Evolutionary conservation across 768 basidiomycete species (phyloP).

Genomic region (Trametes maxima): DNA sequence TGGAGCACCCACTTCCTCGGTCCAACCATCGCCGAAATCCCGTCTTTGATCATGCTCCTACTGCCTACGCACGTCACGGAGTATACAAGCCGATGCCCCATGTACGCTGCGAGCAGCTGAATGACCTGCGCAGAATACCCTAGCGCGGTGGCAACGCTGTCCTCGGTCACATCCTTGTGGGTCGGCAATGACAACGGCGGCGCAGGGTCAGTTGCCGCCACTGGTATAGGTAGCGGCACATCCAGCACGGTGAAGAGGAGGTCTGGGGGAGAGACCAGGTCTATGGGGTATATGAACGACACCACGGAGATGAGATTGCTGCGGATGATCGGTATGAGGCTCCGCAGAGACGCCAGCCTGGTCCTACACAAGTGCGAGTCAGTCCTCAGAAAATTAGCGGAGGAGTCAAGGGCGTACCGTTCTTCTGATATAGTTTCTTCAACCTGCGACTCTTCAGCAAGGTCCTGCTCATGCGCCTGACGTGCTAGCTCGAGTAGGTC

Average conservation of each 20-base stretch:
- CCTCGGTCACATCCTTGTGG: constrained; percentile 80
- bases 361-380: constrained; percentile 42
- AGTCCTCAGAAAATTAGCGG: constrained; percentile 18
- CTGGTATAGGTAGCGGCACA: constrained; percentile 89
- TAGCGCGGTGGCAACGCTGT: constrained; percentile 83
- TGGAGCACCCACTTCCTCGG: constrained; percentile 76
- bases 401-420: constrained; percentile 4
- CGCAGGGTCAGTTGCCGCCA: constrained; percentile 72
- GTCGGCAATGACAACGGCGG: constrained; percentile 72
- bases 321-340: constrained; percentile 53
- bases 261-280: constrained; percentile 78
- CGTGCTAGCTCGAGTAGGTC: constrained; percentile 48
- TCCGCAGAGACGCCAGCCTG: constrained; percentile 48
- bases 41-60: constrained; percentile 87
- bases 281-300: constrained; percentile 85
- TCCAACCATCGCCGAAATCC: constrained; percentile 93
- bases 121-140: constrained; percentile 90
- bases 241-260: constrained; percentile 87
- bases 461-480: constrained; percentile 39
- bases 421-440: constrained; percentile 16
- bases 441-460: constrained; percentile 43
- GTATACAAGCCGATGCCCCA: constrained; percentile 78
- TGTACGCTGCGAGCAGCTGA: constrained; percentile 77
- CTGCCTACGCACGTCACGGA: constrained; percentile 91
- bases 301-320: constrained; percentile 70